Percentiles rank a stretch among this genome's conserved stretches.
Conservation (phyloP, 768 basidiomycete species). For the Multifurca ochricompacta region DNA sequence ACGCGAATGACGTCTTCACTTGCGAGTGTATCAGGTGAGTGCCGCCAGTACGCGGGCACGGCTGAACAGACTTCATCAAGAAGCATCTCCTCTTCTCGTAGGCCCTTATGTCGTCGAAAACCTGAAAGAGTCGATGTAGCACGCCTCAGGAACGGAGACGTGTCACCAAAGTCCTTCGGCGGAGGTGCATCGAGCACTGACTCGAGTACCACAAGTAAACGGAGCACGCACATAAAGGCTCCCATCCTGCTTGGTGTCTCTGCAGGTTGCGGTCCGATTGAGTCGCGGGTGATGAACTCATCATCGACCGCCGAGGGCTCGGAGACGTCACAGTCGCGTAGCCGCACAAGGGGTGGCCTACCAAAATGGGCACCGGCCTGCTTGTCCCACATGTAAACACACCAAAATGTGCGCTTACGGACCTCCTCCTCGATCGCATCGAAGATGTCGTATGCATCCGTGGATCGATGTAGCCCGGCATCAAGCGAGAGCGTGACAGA, state of each 20-base stretch:
- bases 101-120: conserved; percentile 49
- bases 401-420: conserved; percentile 93
- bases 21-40: conserved; percentile 70
- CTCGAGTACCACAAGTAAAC: conserved; percentile 84
- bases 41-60: conserved; percentile 72
- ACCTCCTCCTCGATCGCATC: conserved; percentile 87
- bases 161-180: conserved; percentile 48
- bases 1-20: conserved; percentile 83
- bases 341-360: conserved; percentile 75
- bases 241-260: conserved; percentile 70
- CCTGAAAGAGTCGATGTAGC: conserved; percentile 65
- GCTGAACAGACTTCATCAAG: conserved; percentile 71
- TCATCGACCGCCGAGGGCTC: conserved; percentile 85
- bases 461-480: conserved; percentile 80
- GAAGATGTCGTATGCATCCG: conserved; percentile 80
- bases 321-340: conserved; percentile 87
- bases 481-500: conserved; percentile 84
- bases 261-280: conserved; percentile 53
- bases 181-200: conserved; percentile 80
- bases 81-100: conserved; percentile 73
- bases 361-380: conserved; percentile 86
- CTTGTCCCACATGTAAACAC: conserved; percentile 95
- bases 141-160: conserved; percentile 69
- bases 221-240: conserved; percentile 69
- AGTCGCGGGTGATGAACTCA: conserved; percentile 77